A percentile compares a stretch with the other conserved stretches of the same genome.
phyloP scores from a whole-genome alignment of 2,329 filamentous ascomycete species.

The Aspergillus quadricinctus region DNA sequence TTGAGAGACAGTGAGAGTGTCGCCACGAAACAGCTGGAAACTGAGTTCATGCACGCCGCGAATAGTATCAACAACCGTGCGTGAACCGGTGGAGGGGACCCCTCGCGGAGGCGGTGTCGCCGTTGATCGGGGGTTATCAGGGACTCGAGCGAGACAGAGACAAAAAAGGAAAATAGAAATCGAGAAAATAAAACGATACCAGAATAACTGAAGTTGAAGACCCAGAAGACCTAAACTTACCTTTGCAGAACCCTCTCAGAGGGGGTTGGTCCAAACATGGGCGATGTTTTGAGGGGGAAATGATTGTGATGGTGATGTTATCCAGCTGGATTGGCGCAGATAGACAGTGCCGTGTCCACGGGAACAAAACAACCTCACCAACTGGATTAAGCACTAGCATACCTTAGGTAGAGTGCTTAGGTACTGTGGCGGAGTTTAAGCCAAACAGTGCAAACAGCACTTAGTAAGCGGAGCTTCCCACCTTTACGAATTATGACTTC shows the following conservation, averaged over 20 bases:
- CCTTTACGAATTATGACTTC: no score
- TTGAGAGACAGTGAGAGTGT: slow-evolving; percentile 3
- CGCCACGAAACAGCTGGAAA: neutral
- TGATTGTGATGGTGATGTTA: slow-evolving; percentile 9
- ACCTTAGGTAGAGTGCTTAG: neutral
- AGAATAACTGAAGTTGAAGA: neutral
- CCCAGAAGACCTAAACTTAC: slow-evolving; percentile 15
- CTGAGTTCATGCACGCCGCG: slow-evolving; percentile 11
- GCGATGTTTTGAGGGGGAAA: slow-evolving; percentile 4
- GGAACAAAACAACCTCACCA: slow-evolving; percentile 5
- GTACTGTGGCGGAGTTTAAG: no score
- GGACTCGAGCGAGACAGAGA: slow-evolving; percentile 4
- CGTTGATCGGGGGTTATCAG: slow-evolving; percentile 20
- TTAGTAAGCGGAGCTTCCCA: no score
- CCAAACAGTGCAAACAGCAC: no score
- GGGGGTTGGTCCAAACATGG: slow-evolving; percentile 8
- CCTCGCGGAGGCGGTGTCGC: slow-evolving; percentile 35
- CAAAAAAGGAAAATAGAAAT: neutral
- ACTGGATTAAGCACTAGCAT: neutral
- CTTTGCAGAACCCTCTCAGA: slow-evolving; percentile 20
- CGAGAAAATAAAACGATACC: neutral
- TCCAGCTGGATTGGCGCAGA: neutral
- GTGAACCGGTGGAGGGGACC: slow-evolving; percentile 16
- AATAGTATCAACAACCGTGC: slow-evolving; percentile 12
- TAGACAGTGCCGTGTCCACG: slow-evolving; percentile 5